Base-by-base conservation (phyloP, 2,329 filamentous ascomycete species). In the Fusarium tuaranense region DNA sequence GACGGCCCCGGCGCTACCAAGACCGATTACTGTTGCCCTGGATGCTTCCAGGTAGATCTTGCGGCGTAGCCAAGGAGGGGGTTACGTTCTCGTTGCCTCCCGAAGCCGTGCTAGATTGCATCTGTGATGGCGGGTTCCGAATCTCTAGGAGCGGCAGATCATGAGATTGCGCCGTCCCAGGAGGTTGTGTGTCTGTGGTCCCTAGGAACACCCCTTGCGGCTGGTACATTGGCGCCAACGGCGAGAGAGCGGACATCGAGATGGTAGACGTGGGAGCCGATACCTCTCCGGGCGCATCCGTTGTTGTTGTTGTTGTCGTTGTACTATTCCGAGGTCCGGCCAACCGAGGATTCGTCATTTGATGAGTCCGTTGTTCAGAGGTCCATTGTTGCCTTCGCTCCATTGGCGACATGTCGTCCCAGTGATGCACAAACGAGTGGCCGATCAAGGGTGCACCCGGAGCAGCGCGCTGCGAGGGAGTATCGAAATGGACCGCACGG, bases 121-220 rank as follows among this genome's bases (percentile, higher is more conserved):
- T 32, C 55, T 76, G 76, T 55, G 74, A 58, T 55, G 74, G 60
- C 32, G 70, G 66, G 30, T 67, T 76, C 18, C 63, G 59, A 62
- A 75, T 64, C 20, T 70, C 60, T 25, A 66, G 57, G 5, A 67
- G 34, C 16, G 61, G 53, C 7, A 63, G 38, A 38, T 58, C 20
- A 38, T 65, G 72, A 32, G 38, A 55, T 38, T 39, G 22, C 25
- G 48, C 14, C 14, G 34, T 22, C 30, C 20, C 36, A 10, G 53
- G 18, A 25, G 36, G 63, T 18, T 57, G 34, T 18, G 59, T 57
- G 7, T 48, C 30, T 10, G 22, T 14, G 53, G 14, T 14, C 10
- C 38, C 68, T 25, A 48, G 58, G 38, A 30, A 27, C 10, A 48
- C 60, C 34, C 41, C 64, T 39, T 61, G 72, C 14, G 65, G 57